Evolutionary conservation across 441 rosid genomes (phyloP).

Genomic region (Adansonia gregorii): DNA sequence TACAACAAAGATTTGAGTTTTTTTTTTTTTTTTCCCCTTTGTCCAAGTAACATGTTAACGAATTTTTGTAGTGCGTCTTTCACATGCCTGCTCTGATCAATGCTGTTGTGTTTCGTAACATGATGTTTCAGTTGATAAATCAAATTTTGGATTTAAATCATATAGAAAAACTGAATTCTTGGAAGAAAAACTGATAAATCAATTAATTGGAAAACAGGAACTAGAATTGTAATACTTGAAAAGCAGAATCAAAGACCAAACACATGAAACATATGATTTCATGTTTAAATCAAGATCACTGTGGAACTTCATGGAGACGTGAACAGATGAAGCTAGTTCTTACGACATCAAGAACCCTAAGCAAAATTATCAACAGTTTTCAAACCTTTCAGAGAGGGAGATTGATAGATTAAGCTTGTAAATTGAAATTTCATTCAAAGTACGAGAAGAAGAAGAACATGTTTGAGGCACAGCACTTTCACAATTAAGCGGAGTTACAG

Average conservation of each 20-base stretch:
- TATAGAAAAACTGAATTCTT: too few relatives aligned
- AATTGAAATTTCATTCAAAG: not conserved
- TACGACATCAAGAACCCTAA: not conserved
- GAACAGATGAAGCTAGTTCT: too few relatives aligned
- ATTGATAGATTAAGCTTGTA: too few relatives aligned
- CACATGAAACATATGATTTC: not conserved
- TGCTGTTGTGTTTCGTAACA: not conserved
- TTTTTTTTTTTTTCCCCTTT: too few relatives aligned
- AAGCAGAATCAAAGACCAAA: not conserved
- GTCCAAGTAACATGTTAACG: not conserved
- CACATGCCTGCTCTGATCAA: not conserved
- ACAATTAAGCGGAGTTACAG: not conserved
- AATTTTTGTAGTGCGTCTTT: not conserved
- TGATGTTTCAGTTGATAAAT: not conserved
- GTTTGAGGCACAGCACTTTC: not conserved
- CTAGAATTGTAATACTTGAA: not conserved
- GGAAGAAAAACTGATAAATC: too few relatives aligned
- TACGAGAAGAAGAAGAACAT: not conserved
- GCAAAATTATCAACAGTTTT: not conserved
- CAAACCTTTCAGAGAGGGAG: not conserved
- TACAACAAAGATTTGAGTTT: too few relatives aligned
- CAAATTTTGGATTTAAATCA: not conserved
- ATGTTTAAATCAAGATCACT: too few relatives aligned
- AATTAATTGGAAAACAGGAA: not conserved
- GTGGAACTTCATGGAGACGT: too few relatives aligned